Percentiles rank a stretch among this genome's conserved stretches.
These are phyloP conservation scores for Chlorella sp. DNA, from an alignment of 139 green algal genomes.

Conservation along the genomic window DNA sequence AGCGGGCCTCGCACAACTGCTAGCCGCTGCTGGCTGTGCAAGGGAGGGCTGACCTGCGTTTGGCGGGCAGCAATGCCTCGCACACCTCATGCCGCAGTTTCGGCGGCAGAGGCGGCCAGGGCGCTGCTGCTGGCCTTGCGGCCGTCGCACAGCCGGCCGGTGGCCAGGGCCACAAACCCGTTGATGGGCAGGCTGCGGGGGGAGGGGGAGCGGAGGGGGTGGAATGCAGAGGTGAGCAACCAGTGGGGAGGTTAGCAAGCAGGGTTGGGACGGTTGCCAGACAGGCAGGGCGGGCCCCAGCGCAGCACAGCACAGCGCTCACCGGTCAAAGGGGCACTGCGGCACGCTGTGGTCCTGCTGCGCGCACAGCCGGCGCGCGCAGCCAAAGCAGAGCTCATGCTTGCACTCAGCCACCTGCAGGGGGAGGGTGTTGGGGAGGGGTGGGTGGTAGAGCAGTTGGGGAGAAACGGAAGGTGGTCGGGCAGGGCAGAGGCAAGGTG, in stretches of 20 bases:
- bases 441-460: background rate
- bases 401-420: slow-evolving; percentile 35
- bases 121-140: background rate
- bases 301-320: no score
- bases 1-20: no score
- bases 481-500: background rate
- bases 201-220: no score
- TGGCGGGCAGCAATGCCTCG: no score
- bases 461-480: background rate
- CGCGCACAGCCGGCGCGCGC: slow-evolving; percentile 39
- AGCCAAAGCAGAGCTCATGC: slow-evolving; percentile 49
- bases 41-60: no score
- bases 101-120: no score
- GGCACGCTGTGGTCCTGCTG: slow-evolving; percentile 38
- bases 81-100: no score
- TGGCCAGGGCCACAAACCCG: slow-evolving; percentile 30
- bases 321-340: slow-evolving; percentile 43
- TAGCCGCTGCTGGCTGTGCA: no score
- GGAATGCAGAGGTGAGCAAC: no score
- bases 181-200: slow-evolving; percentile 43
- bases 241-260: no score
- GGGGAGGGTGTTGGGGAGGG: background rate
- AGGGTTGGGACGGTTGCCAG: no score
- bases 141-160: background rate
- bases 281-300: no score